Base-by-base conservation (phyloP, 2,329 filamentous ascomycete species). In the Apiospora rasikravindrae region DNA sequence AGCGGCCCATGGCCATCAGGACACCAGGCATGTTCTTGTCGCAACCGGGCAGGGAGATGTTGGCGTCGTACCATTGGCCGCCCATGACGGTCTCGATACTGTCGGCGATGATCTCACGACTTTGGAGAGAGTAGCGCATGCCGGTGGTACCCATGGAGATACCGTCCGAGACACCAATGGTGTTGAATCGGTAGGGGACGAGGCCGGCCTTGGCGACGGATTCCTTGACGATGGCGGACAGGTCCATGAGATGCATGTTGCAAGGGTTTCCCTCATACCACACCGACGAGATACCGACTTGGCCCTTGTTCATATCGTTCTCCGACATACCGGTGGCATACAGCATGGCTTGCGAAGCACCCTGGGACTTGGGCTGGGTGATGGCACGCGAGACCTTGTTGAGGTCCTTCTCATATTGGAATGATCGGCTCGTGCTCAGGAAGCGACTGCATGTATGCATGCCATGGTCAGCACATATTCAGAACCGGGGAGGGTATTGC, bases 241-340 rank as follows among this genome's bases (percentile, higher is more conserved):
- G 90, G 80, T 97, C 94, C 83, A 99, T 88, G 74, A 99, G 87
- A 84, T 99, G 96, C 96, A 98, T 99, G 86, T 99, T 99, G 88
- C 96, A 99, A 37, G 96, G 96, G 85, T 99, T 99, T 72, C 96
- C 96, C 77, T 94, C 93, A 85, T 96, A 98, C 96, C 96, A 99
- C 73, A 98, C 95, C 7, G 95, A 98, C 57, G 96, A 97, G 81
- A 99, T 98, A 77, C 96, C 96, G 77, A 99, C 92, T 86, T 99
- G 97, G 37, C 96, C 93, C 87, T 98, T 99, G 86, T 93, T 92
- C 92, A 98, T 94, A 83, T 98, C 95, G 71, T 89, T 88, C 80
- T 97, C 94, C 57, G 86, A 90, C 78, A 99, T 87, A 70, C 97
- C 97, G 1, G 96, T 98, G 77, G 94, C 96, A 87, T 98, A 99